phyloP scores from a whole-genome alignment of 108 stramenopile species.

The Cyclostephanos invisitatus region DNA sequence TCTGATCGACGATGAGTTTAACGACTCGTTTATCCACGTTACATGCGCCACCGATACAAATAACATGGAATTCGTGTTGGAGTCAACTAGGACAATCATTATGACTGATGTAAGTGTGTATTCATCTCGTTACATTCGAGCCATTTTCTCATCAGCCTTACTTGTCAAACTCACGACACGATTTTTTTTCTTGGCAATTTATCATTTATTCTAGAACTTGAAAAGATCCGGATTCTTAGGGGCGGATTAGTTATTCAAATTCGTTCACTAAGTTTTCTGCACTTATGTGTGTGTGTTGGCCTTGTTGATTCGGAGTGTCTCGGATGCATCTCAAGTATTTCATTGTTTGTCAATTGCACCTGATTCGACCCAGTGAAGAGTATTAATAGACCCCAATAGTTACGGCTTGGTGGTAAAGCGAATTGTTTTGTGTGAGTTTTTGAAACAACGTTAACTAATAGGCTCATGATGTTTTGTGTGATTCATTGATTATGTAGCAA shows the following conservation, averaged over 20 bases:
- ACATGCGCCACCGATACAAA: slow-evolving; percentile 98
- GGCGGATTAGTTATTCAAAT: slow-evolving; percentile 56
- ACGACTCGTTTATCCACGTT: slow-evolving; percentile 88
- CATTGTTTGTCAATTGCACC: too few relatives aligned
- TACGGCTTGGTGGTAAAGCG: too few relatives aligned
- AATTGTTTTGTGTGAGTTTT: too few relatives aligned
- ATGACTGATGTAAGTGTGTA: slow-evolving; percentile 80
- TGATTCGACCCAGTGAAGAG: too few relatives aligned
- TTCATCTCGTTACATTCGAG: slow-evolving; percentile 1
- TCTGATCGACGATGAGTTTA: slow-evolving; percentile 84
- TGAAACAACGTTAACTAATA: too few relatives aligned
- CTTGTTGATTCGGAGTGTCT: neutral
- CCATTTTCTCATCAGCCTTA: slow-evolving; percentile 1
- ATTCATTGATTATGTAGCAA: too few relatives aligned
- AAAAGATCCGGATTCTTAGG: slow-evolving; percentile 89
- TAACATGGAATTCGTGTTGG: slow-evolving; percentile 92
- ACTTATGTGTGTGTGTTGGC: neutral
- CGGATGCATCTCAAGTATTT: too few relatives aligned
- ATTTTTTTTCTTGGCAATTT: neutral
- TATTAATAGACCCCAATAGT: too few relatives aligned
- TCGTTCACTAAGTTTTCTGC: neutral
- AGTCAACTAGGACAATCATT: slow-evolving; percentile 91
- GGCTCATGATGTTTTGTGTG: too few relatives aligned
- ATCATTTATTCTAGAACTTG: slow-evolving; percentile 53
- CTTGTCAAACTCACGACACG: neutral